These are phyloP conservation scores for Trichoderma arundinaceum DNA, from an alignment of 2,329 filamentous ascomycete genomes.

Conservation along the genomic window DNA sequence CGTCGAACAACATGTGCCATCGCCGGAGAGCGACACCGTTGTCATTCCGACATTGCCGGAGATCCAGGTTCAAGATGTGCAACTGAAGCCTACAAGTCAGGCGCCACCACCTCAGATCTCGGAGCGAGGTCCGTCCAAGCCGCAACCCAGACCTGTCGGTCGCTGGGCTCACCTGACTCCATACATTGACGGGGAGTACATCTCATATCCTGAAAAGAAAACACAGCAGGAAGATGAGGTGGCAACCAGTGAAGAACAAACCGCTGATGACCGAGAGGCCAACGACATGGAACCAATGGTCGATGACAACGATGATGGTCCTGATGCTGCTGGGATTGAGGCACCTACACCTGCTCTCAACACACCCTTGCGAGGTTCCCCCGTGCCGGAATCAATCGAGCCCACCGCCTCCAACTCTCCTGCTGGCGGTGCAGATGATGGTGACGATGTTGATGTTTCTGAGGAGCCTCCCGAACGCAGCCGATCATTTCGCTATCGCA, in stretches of 20 bases:
- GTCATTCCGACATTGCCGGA: constrained; percentile 5
- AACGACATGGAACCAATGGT: constrained; percentile 32
- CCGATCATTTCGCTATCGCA: constrained; percentile 53
- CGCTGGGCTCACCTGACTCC: constrained; percentile 50
- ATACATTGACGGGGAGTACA: constrained; percentile 48
- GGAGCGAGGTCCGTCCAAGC: constrained; percentile 33
- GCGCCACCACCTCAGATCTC: not conserved
- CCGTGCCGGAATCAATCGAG: constrained; percentile 47
- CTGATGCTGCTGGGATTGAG: constrained; percentile 42
- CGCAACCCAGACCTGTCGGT: constrained; percentile 42
- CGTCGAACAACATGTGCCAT: not conserved
- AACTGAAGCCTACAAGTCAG: constrained; percentile 1
- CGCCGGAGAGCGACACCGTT: not conserved
- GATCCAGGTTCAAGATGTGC: not conserved
- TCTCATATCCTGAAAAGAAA: constrained; percentile 49
- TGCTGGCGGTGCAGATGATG: constrained; percentile 46
- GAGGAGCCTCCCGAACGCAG: constrained; percentile 42
- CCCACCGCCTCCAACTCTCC: constrained; percentile 48
- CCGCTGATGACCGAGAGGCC: constrained; percentile 41
- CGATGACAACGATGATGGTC: constrained; percentile 41
- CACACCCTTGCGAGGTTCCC: constrained; percentile 49
- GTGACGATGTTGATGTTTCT: constrained; percentile 46
- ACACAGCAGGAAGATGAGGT: constrained; percentile 42
- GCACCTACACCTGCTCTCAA: constrained; percentile 47
- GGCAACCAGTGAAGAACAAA: constrained; percentile 40